Percentiles rank a stretch among this genome's conserved stretches.
Conservation (phyloP, 345 rosid genomes). For the Populus davidiana region DNA sequence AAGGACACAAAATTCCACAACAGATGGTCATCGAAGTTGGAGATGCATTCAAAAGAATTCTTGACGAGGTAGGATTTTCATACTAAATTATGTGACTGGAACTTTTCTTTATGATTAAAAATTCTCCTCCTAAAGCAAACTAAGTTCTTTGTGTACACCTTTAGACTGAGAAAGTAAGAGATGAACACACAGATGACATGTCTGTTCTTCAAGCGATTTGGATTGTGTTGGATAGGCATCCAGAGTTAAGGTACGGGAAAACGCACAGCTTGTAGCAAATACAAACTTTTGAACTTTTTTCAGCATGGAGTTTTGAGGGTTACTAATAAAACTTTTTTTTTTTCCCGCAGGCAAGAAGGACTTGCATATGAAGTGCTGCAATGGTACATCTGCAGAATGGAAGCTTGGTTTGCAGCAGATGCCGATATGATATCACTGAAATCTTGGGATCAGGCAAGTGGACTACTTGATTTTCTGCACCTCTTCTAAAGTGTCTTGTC, state of each 20-base stretch:
- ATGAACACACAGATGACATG: conserved; percentile 64
- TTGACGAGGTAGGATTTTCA: conserved; percentile 53
- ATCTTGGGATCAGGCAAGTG: conserved; percentile 87
- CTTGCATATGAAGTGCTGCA: conserved; percentile 77
- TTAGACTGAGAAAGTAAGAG: conserved; percentile 79
- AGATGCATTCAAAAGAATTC: conserved; percentile 72
- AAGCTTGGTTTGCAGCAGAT: conserved; percentile 95
- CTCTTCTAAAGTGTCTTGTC: background rate
- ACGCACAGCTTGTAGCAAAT: background rate
- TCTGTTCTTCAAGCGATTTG: conserved; percentile 80
- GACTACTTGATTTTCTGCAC: background rate
- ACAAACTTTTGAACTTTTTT: background rate
- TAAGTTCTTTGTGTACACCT: conserved; percentile 18
- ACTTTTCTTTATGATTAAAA: background rate
- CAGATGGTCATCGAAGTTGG: conserved; percentile 68
- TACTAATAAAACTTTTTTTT: conserved; percentile 17
- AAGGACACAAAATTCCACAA: conserved; percentile 61
- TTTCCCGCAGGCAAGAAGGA: conserved; percentile 57
- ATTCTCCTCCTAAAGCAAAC: background rate
- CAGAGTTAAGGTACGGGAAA: conserved; percentile 61
- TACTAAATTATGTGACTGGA: background rate
- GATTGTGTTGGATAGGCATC: conserved; percentile 66
- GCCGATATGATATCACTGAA: conserved; percentile 79
- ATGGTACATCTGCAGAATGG: conserved; percentile 92
- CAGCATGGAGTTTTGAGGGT: background rate